Percentiles rank a stretch among this genome's conserved stretches.
Evolutionary conservation across 371 early-diverging fungal species (phyloP).

Genomic region (Actinomucor elegans): DNA sequence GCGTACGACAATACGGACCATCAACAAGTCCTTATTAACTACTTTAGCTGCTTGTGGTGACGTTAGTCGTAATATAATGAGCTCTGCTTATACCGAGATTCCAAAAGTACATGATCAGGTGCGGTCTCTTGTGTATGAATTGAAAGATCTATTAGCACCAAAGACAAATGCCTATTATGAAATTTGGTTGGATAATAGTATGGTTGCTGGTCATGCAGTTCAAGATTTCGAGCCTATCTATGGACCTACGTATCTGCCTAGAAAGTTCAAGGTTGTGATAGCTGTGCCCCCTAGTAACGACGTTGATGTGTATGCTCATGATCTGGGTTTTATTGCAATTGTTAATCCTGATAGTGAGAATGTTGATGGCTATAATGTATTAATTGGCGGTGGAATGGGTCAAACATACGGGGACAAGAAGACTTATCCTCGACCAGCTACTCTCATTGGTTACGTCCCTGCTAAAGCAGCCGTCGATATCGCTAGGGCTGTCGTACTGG

Average conservation of each 20-base stretch:
- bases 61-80: constrained; percentile 93
- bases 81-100: constrained; percentile 75
- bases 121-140: constrained; percentile 59
- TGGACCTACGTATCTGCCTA: constrained; percentile 86
- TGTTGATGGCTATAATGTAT: constrained; percentile 86
- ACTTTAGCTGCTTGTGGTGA: constrained; percentile 94
- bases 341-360: constrained; percentile 39
- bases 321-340: constrained; percentile 88
- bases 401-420: constrained; percentile 92
- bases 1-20: constrained; percentile 78
- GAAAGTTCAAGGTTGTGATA: constrained; percentile 91
- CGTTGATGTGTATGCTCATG: constrained; percentile 92
- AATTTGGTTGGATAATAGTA: constrained; percentile 89
- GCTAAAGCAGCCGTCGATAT: constrained; percentile 72
- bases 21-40: constrained; percentile 83
- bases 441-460: constrained; percentile 74
- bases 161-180: constrained; percentile 89
- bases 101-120: constrained; percentile 77
- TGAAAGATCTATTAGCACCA: constrained; percentile 75
- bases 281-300: constrained; percentile 94
- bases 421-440: constrained; percentile 84
- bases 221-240: constrained; percentile 87
- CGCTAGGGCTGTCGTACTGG: constrained; percentile 80
- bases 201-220: constrained; percentile 72
- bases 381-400: constrained; percentile 95